Conservation (phyloP, 164 flowering plant species). For the Umbellularia californica region DNA sequence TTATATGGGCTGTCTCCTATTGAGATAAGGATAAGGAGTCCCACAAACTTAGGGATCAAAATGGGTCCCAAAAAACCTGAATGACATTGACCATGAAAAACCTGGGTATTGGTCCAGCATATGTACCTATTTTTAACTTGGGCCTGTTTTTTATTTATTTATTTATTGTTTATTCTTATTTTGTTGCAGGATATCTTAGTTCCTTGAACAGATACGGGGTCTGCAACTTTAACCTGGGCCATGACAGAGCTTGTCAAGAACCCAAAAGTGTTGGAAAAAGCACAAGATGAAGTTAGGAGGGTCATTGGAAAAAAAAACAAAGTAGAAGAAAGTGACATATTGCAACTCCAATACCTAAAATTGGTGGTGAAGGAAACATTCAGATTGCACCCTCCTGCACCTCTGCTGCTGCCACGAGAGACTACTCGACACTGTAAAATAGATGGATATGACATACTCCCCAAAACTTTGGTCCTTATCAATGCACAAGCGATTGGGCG, state of each 20-base stretch:
- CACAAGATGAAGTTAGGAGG: too few relatives aligned
- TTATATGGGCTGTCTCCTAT: too few relatives aligned
- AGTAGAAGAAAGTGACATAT: constrained; percentile 24
- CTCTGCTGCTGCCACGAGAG: constrained; percentile 27
- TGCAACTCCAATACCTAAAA: constrained; percentile 21
- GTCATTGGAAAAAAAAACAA: constrained; percentile 21
- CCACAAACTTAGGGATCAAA: too few relatives aligned
- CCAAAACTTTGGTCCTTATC: constrained; percentile 20
- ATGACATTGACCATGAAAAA: too few relatives aligned
- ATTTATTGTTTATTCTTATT: background rate
- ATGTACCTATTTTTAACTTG: too few relatives aligned
- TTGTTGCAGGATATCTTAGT: constrained; percentile 25
- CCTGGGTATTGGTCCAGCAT: too few relatives aligned
- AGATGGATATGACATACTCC: constrained; percentile 23
- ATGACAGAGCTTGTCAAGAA: constrained; percentile 20
- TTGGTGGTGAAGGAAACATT: constrained; percentile 29
- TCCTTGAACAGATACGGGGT: constrained; percentile 35
- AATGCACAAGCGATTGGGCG: constrained; percentile 27
- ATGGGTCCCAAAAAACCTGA: too few relatives aligned
- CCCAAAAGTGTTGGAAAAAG: too few relatives aligned
- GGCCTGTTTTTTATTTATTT: too few relatives aligned
- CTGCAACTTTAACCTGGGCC: constrained; percentile 32
- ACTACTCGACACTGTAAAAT: constrained; percentile 18
- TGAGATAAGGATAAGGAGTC: too few relatives aligned
- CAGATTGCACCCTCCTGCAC: constrained; percentile 30